Percentiles rank a stretch among this genome's conserved stretches.
These are phyloP conservation scores for Picochlorum sp. DNA, from an alignment of 139 green algal species.

Conservation along the genomic window DNA sequence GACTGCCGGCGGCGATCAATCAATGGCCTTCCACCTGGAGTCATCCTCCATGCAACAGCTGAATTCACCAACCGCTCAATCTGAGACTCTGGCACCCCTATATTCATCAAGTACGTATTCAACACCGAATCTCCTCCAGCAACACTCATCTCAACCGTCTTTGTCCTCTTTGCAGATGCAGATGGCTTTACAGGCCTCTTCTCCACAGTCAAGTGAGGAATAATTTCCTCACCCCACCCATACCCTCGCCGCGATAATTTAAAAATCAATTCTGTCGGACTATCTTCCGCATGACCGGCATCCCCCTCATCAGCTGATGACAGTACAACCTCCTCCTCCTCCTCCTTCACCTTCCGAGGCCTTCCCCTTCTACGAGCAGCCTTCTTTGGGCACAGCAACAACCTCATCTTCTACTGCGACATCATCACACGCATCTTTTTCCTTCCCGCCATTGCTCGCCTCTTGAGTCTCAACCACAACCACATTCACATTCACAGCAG, in stretches of 20 bases:
- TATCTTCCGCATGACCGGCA: not conserved
- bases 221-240: conserved; percentile 52
- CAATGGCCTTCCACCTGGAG: conserved; percentile 37
- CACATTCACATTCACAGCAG: too few relatives aligned
- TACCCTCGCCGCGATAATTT: conserved; percentile 39
- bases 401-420: too few relatives aligned
- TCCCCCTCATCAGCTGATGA: too few relatives aligned
- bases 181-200: not conserved
- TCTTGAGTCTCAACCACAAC: too few relatives aligned
- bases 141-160: not conserved
- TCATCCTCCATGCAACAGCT: conserved; percentile 52
- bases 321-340: not conserved
- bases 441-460: too few relatives aligned
- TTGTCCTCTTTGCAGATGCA: not conserved
- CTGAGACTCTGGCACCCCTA: conserved; percentile 32
- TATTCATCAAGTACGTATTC: conserved; percentile 35
- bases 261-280: conserved; percentile 43
- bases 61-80: conserved; percentile 32
- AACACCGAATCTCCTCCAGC: conserved; percentile 7
- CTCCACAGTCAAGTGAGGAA: conserved; percentile 41
- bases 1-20: conserved; percentile 42
- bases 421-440: too few relatives aligned
- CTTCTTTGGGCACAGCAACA: not conserved
- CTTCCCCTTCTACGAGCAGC: not conserved
- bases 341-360: not conserved